A percentile compares a stretch with the other conserved stretches of the same genome.
phyloP scores from a whole-genome alignment of 768 basidiomycete species.

The Tricholoma furcatifolium region DNA sequence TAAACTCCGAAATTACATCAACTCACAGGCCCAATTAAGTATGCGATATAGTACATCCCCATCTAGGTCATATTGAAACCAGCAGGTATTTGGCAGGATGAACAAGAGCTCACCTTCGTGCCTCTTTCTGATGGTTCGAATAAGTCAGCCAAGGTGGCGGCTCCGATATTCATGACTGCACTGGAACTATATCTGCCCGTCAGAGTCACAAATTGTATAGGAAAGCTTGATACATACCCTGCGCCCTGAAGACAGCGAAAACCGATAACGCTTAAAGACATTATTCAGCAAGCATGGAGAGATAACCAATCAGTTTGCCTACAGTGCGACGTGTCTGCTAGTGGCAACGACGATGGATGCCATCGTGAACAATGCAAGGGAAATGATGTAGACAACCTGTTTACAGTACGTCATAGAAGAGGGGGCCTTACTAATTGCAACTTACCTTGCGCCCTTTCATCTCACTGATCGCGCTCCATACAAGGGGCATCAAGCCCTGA shows the following conservation, averaged over 20 bases:
- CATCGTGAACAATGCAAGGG: slow-evolving; percentile 50
- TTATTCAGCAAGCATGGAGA: not conserved
- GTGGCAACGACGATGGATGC: slow-evolving; percentile 59
- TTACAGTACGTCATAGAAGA: slow-evolving; percentile 1
- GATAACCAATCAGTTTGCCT: slow-evolving; percentile 15
- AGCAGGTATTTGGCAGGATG: not conserved
- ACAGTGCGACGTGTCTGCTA: slow-evolving; percentile 50
- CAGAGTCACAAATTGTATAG: not conserved
- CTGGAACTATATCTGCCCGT: slow-evolving; percentile 12
- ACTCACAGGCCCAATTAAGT: slow-evolving; percentile 65
- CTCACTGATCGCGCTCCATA: slow-evolving; percentile 73
- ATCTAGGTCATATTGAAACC: slow-evolving; percentile 35
- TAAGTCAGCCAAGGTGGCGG: slow-evolving; percentile 77
- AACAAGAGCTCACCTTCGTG: slow-evolving; percentile 39
- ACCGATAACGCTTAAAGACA: slow-evolving; percentile 44
- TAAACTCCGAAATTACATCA: slow-evolving; percentile 22
- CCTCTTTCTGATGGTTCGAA: slow-evolving; percentile 76
- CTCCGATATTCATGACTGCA: slow-evolving; percentile 52
- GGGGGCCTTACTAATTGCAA: not conserved
- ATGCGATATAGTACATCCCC: slow-evolving; percentile 80
- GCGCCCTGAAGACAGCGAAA: slow-evolving; percentile 70
- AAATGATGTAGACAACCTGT: slow-evolving; percentile 53
- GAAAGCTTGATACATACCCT: slow-evolving; percentile 47
- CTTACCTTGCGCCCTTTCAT: slow-evolving; percentile 71
- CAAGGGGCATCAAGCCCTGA: slow-evolving; percentile 65